Base-by-base conservation (phyloP, 352 stramenopile species). In the Peronospora tabacina region DNA sequence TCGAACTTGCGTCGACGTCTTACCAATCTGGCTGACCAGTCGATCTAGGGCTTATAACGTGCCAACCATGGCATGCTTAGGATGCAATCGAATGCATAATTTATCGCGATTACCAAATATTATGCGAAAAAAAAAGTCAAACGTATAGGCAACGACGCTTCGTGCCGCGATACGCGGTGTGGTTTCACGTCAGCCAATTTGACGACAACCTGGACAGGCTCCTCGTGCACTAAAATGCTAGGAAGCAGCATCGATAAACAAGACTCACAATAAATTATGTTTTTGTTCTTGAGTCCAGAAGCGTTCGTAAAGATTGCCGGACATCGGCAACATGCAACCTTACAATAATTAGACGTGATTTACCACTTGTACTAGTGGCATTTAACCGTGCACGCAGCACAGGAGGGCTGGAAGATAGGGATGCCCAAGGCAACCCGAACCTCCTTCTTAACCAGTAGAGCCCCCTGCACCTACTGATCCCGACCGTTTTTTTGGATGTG, bases 81-180 rank as follows among this genome's bases (percentile, higher is more conserved):
- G 37, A 63, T 71, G n/a, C 50, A 61, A 28, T 66, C 49, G 24
- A 61, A 68, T 2, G 33, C 44, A 35, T 63, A 58, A 28, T 66
- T 58, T 19, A 68, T 47, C 16, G 60, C 47, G 30, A 68, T 48
- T 6, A 66, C 26, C 20, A 62, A 7, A 35, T 49, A 19, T 17
- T 48, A 2, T 1, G n/a, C 16, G 19, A n/a, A n/a, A n/a, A n/a
- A 48, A 49, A 5, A 16, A 13, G 29, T 43, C 37, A 12, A 49
- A 17, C 15, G 16, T 49, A 12, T 49, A 3, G 28, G 7, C 10
- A 39, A 17, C 12, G 17, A 44, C 10, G 12, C 11, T 30, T 38
- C 26, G 1, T 37, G 43, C 37, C 48, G 30, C 12, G 53, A 5
- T 9, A 58, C 11, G 20, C 26, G 41, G 12, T 29, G 30, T n/a